Evolutionary conservation across 495 filamentous ascomycete genomes (phyloP).

Genomic region (Clavariopsis aquatica): DNA sequence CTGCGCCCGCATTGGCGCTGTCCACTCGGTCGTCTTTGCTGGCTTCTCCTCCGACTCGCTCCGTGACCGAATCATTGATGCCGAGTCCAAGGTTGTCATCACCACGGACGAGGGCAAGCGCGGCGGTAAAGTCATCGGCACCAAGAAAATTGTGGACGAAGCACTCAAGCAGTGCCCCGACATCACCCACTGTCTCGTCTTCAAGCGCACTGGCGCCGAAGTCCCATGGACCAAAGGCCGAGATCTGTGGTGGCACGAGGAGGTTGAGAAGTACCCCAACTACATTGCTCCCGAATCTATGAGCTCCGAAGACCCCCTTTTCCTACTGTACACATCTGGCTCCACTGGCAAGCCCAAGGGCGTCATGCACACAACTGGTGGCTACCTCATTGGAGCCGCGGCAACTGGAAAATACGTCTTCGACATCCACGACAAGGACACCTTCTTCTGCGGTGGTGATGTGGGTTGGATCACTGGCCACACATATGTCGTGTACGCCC

Average conservation of each 20-base stretch:
- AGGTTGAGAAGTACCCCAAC: conserved; percentile 89
- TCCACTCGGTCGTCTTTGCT: conserved; percentile 98
- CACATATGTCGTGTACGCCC: conserved; percentile 97
- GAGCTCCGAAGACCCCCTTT: conserved; percentile 92
- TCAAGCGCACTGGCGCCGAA: conserved; percentile 92
- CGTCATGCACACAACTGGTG: conserved; percentile 96
- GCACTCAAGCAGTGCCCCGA: conserved; percentile 96
- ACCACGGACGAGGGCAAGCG: conserved; percentile 97
- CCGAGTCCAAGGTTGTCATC: conserved; percentile 85
- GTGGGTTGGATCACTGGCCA: conserved; percentile 99
- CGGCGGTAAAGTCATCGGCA: conserved; percentile 95
- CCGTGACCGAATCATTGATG: conserved; percentile 92
- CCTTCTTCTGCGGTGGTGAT: conserved; percentile 96
- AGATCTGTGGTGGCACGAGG: conserved; percentile 98
- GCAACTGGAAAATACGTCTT: conserved; percentile 98
- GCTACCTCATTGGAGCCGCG: conserved; percentile 90
- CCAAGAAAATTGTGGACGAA: conserved; percentile 99
- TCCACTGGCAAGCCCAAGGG: conserved; percentile 99
- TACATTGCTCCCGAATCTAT: conserved; percentile 87
- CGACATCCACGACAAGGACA: conserved; percentile 91
- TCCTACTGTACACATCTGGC: conserved; percentile 96
- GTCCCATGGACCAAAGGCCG: conserved; percentile 86
- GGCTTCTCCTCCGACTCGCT: conserved; percentile 98
- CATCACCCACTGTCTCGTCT: conserved; percentile 81
- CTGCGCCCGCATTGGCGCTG: conserved; percentile 86